phyloP scores from a whole-genome alignment of 768 basidiomycete species.

The Tephrocybe rancida region DNA sequence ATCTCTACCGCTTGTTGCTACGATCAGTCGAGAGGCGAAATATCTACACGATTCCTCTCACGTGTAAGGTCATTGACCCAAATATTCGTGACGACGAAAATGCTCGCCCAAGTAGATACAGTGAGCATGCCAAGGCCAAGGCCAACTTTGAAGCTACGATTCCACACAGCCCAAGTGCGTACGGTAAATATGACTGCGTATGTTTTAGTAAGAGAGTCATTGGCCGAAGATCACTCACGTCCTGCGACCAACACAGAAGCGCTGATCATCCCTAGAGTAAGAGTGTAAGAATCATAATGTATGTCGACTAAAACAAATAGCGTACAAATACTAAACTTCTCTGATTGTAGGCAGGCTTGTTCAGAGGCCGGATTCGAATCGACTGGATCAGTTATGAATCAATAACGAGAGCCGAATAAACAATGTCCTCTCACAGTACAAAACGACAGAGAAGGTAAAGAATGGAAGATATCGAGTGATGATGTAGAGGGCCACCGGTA shows the following conservation, averaged over 20 bases:
- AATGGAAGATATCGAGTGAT: slow-evolving; percentile 13
- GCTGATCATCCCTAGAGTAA: neutral
- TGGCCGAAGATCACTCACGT: slow-evolving; percentile 1
- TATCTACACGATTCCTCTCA: neutral
- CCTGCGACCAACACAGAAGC: slow-evolving; percentile 2
- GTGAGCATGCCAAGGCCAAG: slow-evolving; percentile 12
- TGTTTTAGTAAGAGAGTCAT: neutral
- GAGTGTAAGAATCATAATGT: neutral
- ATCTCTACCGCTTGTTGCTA: neutral
- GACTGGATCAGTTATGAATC: neutral
- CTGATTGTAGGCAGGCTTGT: neutral
- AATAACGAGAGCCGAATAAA: neutral
- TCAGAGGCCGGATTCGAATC: neutral
- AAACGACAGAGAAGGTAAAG: neutral
- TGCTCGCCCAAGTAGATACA: slow-evolving; percentile 8
- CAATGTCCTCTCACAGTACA: neutral
- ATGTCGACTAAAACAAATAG: neutral
- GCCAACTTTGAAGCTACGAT: slow-evolving; percentile 12
- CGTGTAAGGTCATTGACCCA: neutral
- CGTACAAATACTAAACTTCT: neutral
- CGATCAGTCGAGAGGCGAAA: neutral
- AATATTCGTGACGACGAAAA: slow-evolving; percentile 8
- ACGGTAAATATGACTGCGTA: slow-evolving; percentile 21
- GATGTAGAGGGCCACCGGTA: slow-evolving; percentile 15
- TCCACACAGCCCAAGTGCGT: slow-evolving; percentile 25